Evolutionary conservation across 345 rosid genomes (phyloP).

Genomic region (Odontarrhena argentea): DNA sequence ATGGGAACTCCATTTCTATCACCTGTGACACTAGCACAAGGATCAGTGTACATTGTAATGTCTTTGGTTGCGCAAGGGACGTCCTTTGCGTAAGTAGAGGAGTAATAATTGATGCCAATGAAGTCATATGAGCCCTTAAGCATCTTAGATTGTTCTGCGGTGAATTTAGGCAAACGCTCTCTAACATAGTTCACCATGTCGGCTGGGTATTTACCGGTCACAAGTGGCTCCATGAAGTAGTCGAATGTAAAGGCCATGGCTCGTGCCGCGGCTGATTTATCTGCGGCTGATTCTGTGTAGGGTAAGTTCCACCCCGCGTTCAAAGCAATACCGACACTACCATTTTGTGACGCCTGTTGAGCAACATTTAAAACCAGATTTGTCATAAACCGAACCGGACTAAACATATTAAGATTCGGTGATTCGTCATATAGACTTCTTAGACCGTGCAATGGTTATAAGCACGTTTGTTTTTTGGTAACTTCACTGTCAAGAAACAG

Average conservation of each 20-base stretch:
- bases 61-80: conserved; percentile 25
- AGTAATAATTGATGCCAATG: conserved; percentile 62
- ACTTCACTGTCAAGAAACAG: conserved; percentile 22
- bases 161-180: conserved; percentile 56
- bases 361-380: not conserved
- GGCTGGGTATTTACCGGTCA: conserved; percentile 54
- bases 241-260: conserved; percentile 54
- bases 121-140: conserved; percentile 59
- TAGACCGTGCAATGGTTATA: not conserved
- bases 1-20: conserved; percentile 48
- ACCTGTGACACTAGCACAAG: conserved; percentile 42
- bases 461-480: not conserved
- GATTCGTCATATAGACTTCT: not conserved
- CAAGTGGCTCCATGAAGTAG: conserved; percentile 55
- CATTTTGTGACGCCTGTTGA: conserved; percentile 45
- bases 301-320: conserved; percentile 48
- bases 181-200: conserved; percentile 47
- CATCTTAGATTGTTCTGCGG: conserved; percentile 52
- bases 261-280: conserved; percentile 44
- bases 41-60: conserved; percentile 47
- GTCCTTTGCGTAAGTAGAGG: conserved; percentile 46
- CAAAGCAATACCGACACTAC: conserved; percentile 47
- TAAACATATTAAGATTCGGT: not conserved
- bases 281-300: conserved; percentile 33
- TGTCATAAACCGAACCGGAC: not conserved